Base-by-base conservation (phyloP, 352 stramenopile species). In the Aphanomyces astaci region DNA sequence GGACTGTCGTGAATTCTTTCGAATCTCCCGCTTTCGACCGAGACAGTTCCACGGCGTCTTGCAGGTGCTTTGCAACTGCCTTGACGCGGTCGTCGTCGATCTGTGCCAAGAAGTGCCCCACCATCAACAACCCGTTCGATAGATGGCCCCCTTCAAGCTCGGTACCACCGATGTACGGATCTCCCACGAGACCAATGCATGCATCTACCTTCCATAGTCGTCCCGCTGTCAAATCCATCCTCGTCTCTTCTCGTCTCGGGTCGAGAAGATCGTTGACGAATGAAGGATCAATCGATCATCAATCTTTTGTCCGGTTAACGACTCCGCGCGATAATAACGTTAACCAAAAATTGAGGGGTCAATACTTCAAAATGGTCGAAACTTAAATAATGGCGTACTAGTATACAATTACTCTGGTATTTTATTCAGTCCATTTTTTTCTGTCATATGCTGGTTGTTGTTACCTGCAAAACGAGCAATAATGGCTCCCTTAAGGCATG, bases 121-220 rank as follows among this genome's bases (percentile, higher is more conserved):
- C 25, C 2, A 54, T 19, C 15, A 87, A 70, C 27, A 93, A 74
- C 51, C 85, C 81, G 60, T 90, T 78, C 25, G 80, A 77, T 54
- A 88, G 79, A 22, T 86, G 82, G 52, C 84, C 86, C 22, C 79
- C 82, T 70, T 94, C 84, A 69, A 88, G 89, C 31, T 85, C 78
- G 65, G 87, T 95, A 24, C 70, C 74, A n/a, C 80, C 84, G 53
- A 94, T 74, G 53, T 82, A 92, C 57, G 87, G 82, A 72, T 95
- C 85, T 25, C 84, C 86, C 60, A 92, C 92, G 63, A 90, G 66
- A 57, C 84, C 86, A 36, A 94, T 52, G 67, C 87, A 92, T 46
- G 76, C 75, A 30, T 81, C 75, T 54, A 78, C 79, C 52, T 82
- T 76, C 86, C 86, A 94, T 19, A 86, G 76, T 5, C 71, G 72